Percentiles rank a stretch among this genome's conserved stretches.
These are phyloP conservation scores for Rhizophora mangle DNA, from an alignment of 345 rosid genomes.

Conservation along the genomic window DNA sequence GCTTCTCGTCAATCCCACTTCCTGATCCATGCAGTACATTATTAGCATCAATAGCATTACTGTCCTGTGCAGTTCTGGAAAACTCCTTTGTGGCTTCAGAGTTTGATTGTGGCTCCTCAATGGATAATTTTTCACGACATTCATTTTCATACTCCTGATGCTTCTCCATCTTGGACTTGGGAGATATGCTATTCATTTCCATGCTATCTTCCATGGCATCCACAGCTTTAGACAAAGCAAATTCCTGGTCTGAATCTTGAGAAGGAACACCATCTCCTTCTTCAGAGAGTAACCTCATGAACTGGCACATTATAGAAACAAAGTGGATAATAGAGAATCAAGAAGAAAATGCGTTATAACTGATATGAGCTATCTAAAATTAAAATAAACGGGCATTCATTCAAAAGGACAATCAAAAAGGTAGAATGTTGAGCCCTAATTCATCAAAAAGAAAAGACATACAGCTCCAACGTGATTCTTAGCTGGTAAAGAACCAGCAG, in stretches of 20 bases:
- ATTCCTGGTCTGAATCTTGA: constrained; percentile 49
- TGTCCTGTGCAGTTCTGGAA: constrained; percentile 10
- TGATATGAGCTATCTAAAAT: not conserved
- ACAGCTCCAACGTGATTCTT: constrained; percentile 87
- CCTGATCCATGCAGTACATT: constrained; percentile 25
- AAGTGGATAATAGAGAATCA: not conserved
- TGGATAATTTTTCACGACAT: constrained; percentile 62
- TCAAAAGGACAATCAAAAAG: not conserved
- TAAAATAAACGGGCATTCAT: not conserved
- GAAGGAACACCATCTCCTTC: constrained; percentile 49
- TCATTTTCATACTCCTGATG: constrained; percentile 65
- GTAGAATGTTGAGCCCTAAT: not conserved
- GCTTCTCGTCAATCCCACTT: constrained; percentile 42
- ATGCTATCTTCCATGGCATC: constrained; percentile 55
- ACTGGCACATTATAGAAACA: constrained; percentile 33
- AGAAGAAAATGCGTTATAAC: not conserved
- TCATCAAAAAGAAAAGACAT: constrained; percentile 24
- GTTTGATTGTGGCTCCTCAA: constrained; percentile 42
- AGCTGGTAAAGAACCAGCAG: constrained; percentile 69
- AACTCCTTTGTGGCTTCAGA: constrained; percentile 24
- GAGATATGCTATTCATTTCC: constrained; percentile 48
- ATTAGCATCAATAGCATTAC: constrained; percentile 17
- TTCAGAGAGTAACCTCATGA: constrained; percentile 75
- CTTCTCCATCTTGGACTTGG: constrained; percentile 62
- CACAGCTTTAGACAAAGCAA: constrained; percentile 72